phyloP scores from a whole-genome alignment of 768 basidiomycete genomes.

The Boletellus ananas region DNA sequence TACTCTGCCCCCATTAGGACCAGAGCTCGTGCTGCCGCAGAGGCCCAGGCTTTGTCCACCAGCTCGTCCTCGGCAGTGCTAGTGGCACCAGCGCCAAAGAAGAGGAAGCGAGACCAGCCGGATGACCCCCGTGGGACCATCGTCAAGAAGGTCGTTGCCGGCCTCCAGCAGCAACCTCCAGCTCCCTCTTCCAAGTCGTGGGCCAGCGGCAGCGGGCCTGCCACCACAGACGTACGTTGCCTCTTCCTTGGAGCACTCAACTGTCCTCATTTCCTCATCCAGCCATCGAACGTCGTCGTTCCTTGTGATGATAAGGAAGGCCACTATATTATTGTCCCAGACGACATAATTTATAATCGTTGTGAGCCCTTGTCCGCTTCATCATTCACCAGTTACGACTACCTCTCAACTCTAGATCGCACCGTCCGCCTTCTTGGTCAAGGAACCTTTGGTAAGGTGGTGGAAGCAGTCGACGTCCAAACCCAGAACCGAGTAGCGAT shows the following conservation, averaged over 20 bases:
- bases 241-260: constrained; percentile 6
- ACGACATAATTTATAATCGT: constrained; percentile 82
- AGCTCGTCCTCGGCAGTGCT: constrained; percentile 59
- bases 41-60: constrained; percentile 73
- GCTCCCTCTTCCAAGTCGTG: constrained; percentile 57
- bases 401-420: constrained; percentile 57
- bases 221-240: constrained; percentile 63
- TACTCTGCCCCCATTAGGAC: constrained; percentile 78
- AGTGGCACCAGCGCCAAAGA: constrained; percentile 73
- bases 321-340: constrained; percentile 92
- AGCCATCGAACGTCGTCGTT: constrained; percentile 63
- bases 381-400: constrained; percentile 10
- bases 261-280: constrained; percentile 28
- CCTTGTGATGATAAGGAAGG: constrained; percentile 98
- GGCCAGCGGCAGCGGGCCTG: constrained; percentile 61
- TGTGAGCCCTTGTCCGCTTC: constrained; percentile 49
- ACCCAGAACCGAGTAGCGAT: constrained; percentile 83
- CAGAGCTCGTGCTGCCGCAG: constrained; percentile 80
- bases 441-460: constrained; percentile 98
- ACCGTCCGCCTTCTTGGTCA: constrained; percentile 90
- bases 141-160: constrained; percentile 56
- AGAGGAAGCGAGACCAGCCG: constrained; percentile 73
- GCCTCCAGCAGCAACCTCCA: constrained; percentile 48
- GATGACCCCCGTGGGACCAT: constrained; percentile 69
- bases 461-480: constrained; percentile 82